Evolutionary conservation across 1,139 yeast species (phyloP), one percentile per base, ranked within the genome.

Genomic region (Taiozyma onychis): DNA sequence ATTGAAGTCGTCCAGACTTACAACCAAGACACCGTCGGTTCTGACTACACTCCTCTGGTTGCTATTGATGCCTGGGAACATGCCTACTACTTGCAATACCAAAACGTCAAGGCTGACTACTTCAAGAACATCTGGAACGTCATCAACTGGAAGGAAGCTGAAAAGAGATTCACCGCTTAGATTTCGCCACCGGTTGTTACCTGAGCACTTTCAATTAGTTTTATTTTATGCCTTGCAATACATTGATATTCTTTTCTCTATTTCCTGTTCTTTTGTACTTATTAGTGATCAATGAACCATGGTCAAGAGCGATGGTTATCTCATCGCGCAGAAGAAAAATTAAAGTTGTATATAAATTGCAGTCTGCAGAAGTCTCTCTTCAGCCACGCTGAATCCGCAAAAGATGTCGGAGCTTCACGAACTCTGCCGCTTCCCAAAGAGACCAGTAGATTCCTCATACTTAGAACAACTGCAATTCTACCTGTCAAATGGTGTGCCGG

Each of bases 31-130:
- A 87, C 96, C 42, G 89, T 88, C 41, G 77, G 86, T 46, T 86
- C 89, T 42, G 75, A 80, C 32, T 77, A 80, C 66, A 77, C 82
- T 50, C 97, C 97, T 47, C 76, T 91, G 69, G 79, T 91, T 54
- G 98, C 97, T 49, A 88, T 91, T 68, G 98, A 91, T 66, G 97
- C 98, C 55, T 91, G 98, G 98, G 98, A 91, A 73, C 98, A 91
- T 67, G 97, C 98, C 50, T 91, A 90, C 77, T 91, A 91, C 80
- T 78, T 91, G 73, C 97, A 91, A 73, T 91, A 91, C 77, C 87
- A 88, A 74, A 91, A 91, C 74, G 93, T 85, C 68, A 91, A 91
- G 79, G 96, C 73, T 46, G 97, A 91, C 69, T 91, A 91, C 76
- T 91, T 91, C 81, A 85, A 89, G 74, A 95, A 96, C 55, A 88